Conservation (phyloP, 1,139 yeast genomes). For the Suhomyces yuchorum region DNA sequence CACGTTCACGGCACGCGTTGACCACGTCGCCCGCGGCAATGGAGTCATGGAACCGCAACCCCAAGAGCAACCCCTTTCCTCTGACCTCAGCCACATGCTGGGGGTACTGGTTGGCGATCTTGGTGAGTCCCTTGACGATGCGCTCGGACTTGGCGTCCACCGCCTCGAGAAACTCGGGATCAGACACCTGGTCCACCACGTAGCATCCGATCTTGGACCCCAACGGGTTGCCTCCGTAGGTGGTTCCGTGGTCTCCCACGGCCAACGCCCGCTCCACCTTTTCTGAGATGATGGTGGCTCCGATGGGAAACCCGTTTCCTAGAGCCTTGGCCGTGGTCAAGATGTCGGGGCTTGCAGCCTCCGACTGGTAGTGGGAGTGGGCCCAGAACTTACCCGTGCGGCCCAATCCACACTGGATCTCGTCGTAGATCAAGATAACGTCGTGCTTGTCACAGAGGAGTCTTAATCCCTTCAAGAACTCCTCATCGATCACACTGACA, state of each 20-base stretch:
- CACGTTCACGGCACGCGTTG: constrained; percentile 70
- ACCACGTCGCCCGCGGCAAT: constrained; percentile 69
- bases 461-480: constrained; percentile 67
- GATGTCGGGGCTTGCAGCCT: constrained; percentile 85
- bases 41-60: constrained; percentile 65
- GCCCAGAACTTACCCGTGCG: constrained; percentile 96
- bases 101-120: constrained; percentile 58
- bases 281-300: constrained; percentile 87
- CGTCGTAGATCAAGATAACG: constrained; percentile 85
- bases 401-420: constrained; percentile 95
- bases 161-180: constrained; percentile 56
- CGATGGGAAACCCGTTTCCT: constrained; percentile 98
- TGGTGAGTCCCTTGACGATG: constrained; percentile 51
- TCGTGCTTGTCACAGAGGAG: constrained; percentile 68
- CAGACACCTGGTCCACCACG: constrained; percentile 68
- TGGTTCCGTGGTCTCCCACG: constrained; percentile 97
- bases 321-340: constrained; percentile 93
- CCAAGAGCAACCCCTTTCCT: constrained; percentile 87
- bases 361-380: constrained; percentile 68
- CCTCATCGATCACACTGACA: constrained; percentile 63
- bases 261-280: constrained; percentile 68
- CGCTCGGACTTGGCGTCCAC: constrained; percentile 63
- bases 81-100: constrained; percentile 65
- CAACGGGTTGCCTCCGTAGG: constrained; percentile 96
- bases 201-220: constrained; percentile 81